Percentiles rank a stretch among this genome's conserved stretches.
These are phyloP conservation scores for Macrophomina pseudophaseolina DNA, from an alignment of 2,329 filamentous ascomycete species.

Conservation along the genomic window DNA sequence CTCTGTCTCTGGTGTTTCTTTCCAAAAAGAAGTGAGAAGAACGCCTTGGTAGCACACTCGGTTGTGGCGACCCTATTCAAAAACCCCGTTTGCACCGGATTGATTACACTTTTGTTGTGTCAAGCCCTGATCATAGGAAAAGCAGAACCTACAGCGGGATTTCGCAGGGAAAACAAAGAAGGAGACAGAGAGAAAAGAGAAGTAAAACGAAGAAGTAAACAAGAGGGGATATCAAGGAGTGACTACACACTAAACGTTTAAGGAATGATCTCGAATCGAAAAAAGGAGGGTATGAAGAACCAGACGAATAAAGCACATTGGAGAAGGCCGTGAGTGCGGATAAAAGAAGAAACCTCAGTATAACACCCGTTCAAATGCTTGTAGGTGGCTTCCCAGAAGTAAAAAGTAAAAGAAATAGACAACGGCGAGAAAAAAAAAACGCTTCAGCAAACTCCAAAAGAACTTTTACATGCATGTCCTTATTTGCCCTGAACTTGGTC, in stretches of 20 bases:
- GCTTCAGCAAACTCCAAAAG: constrained; percentile 12
- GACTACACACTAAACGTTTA: constrained; percentile 14
- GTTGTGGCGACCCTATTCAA: constrained; percentile 4
- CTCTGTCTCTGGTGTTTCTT: constrained; percentile 1
- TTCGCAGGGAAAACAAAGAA: background rate
- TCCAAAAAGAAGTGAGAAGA: constrained; percentile 4
- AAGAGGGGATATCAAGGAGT: constrained; percentile 17
- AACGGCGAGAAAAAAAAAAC: background rate
- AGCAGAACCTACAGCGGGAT: background rate
- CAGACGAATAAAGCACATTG: background rate
- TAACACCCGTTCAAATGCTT: constrained; percentile 22
- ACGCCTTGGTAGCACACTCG: constrained; percentile 7
- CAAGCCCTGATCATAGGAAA: constrained; percentile 9
- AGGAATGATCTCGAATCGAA: constrained; percentile 20
- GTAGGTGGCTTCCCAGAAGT: constrained; percentile 13
- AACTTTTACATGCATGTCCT: constrained; percentile 7
- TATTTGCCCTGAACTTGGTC: constrained; percentile 21
- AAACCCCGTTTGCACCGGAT: constrained; percentile 13
- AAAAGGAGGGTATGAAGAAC: constrained; percentile 23
- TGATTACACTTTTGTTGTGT: background rate
- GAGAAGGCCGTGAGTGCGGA: constrained; percentile 12
- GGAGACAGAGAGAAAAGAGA: background rate
- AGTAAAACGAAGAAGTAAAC: background rate
- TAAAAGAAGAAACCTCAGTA: background rate
- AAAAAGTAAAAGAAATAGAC: background rate